These are phyloP conservation scores for Colletotrichum somersetense DNA, from an alignment of 2,329 filamentous ascomycete species.

Conservation along the genomic window DNA sequence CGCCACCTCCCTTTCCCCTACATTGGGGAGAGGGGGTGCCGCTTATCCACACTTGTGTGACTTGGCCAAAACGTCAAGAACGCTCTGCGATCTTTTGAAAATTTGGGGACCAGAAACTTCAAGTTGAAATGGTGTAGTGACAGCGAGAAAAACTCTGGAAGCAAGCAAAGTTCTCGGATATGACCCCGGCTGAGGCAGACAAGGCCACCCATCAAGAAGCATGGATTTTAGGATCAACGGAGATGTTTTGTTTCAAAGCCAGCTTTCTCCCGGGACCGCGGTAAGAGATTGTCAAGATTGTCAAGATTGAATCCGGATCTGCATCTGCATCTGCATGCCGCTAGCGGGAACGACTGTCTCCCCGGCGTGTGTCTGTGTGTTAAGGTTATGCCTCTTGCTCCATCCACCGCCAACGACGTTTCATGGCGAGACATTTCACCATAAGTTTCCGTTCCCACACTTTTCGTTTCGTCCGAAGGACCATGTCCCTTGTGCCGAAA, in stretches of 20 bases:
- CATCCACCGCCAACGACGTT: constrained; percentile 17
- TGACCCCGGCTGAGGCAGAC: constrained; percentile 9
- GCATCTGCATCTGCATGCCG: constrained; percentile 1
- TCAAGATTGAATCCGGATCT: constrained; percentile 23
- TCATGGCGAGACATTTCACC: constrained; percentile 20
- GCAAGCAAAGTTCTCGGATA: constrained; percentile 14
- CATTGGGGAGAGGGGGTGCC: not conserved
- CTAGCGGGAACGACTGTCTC: not conserved
- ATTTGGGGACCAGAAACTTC: constrained; percentile 7
- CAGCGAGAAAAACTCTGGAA: not conserved
- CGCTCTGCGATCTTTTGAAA: constrained; percentile 30
- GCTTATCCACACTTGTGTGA: not conserved
- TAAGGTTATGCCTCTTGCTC: not conserved
- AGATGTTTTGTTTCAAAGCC: constrained; percentile 30
- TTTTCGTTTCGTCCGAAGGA: not conserved
- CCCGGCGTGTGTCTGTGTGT: constrained; percentile 13
- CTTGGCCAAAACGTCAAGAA: not conserved
- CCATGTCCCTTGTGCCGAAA: not conserved
- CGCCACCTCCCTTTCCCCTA: not conserved
- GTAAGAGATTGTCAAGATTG: constrained; percentile 26
- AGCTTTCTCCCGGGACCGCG: constrained; percentile 10
- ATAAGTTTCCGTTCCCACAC: constrained; percentile 4
- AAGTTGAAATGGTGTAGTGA: constrained; percentile 20
- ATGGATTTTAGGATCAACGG: not conserved
- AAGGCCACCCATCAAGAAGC: not conserved